A percentile compares a stretch with the other conserved stretches of the same genome.
These are phyloP conservation scores for Mollisiaceae sp. DNA, from an alignment of 2,329 filamentous ascomycete species.

Conservation along the genomic window DNA sequence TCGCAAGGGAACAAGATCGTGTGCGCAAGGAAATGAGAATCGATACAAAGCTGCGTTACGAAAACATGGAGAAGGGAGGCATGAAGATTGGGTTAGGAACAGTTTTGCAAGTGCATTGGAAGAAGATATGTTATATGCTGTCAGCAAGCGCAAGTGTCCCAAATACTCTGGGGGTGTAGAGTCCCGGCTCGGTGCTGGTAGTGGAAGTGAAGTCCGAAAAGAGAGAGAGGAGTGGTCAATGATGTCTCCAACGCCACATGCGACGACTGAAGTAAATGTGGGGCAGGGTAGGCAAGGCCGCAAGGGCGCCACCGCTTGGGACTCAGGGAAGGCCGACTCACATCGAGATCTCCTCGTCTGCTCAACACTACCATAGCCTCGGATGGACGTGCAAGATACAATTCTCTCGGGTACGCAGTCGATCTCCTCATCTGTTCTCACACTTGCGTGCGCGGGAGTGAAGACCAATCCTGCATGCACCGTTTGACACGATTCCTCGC, in stretches of 20 bases:
- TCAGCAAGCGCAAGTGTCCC: conserved; percentile 1
- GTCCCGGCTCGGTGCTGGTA: neutral
- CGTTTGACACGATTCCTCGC: neutral
- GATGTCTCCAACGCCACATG: conserved; percentile 9
- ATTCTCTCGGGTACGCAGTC: too few species aligned
- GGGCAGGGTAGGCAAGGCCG: neutral
- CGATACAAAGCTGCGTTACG: neutral
- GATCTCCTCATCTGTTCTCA: too few species aligned
- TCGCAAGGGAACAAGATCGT: neutral
- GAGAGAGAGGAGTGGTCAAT: neutral
- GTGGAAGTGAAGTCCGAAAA: neutral
- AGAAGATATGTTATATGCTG: neutral
- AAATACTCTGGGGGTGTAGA: neutral
- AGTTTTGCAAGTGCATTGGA: neutral
- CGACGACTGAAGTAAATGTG: neutral
- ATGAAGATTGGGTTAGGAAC: neutral
- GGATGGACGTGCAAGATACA: too few species aligned
- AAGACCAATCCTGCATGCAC: too few species aligned
- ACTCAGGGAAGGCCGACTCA: too few species aligned
- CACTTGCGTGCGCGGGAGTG: too few species aligned
- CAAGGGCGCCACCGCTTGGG: too few species aligned
- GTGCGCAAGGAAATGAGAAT: conserved; percentile 4
- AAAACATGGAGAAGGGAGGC: neutral
- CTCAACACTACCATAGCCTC: too few species aligned
- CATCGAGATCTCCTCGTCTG: too few species aligned